Conservation (phyloP, 2,329 filamentous ascomycete species). For the Penicillium vulpinum region DNA sequence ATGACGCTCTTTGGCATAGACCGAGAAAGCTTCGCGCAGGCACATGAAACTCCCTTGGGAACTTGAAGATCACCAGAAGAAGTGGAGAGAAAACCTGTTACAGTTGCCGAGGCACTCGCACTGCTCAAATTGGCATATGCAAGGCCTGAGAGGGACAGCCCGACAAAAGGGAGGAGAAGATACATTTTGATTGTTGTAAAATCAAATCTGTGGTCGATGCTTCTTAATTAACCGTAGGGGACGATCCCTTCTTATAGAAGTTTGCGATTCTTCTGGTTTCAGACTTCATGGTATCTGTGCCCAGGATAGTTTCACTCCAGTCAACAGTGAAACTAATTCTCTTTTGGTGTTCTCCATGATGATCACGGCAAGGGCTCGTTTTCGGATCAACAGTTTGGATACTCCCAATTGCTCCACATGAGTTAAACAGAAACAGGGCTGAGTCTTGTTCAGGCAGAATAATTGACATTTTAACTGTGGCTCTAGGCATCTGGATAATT, state of each 20-base stretch:
- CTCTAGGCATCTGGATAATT: neutral
- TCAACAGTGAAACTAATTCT: neutral
- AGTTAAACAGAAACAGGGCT: neutral
- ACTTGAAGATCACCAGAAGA: neutral
- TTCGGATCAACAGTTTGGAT: neutral
- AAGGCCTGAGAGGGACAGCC: neutral
- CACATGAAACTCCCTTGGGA: constrained; percentile 10
- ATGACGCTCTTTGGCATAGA: constrained; percentile 4
- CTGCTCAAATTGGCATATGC: neutral
- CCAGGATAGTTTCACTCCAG: too few relatives aligned
- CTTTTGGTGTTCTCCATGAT: neutral
- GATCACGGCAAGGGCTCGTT: neutral
- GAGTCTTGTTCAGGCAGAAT: neutral
- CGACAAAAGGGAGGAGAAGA: neutral
- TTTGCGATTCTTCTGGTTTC: neutral
- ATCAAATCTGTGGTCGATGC: neutral
- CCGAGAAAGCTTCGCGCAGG: constrained; percentile 9
- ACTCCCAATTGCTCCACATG: neutral
- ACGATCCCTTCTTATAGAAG: neutral
- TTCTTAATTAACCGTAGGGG: neutral
- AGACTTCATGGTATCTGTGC: neutral
- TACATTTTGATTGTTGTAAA: neutral
- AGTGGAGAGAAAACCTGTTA: neutral
- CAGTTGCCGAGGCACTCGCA: neutral
- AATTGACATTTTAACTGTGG: neutral